A percentile compares a stretch with the other conserved stretches of the same genome.
Evolutionary conservation across 2,329 filamentous ascomycete genomes (phyloP).

Genomic region (Colletotrichum sidae): DNA sequence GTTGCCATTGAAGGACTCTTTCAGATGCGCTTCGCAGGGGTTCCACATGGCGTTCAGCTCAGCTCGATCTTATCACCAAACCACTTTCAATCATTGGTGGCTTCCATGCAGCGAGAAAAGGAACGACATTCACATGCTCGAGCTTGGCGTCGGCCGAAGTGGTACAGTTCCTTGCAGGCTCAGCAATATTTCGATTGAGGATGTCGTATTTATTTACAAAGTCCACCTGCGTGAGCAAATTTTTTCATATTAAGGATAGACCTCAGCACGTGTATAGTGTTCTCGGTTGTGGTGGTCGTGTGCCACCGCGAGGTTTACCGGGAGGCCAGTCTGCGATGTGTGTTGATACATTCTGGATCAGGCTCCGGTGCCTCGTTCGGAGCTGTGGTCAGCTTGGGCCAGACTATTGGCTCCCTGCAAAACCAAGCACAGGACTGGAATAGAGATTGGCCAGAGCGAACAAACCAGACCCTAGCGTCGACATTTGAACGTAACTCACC

Average conservation of each 20-base stretch:
- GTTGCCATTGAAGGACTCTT: slow-evolving; percentile 7
- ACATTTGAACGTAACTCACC: slow-evolving; percentile 30
- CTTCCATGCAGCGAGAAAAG: slow-evolving; percentile 5
- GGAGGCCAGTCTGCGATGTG: too few relatives aligned
- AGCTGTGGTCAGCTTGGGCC: slow-evolving; percentile 12
- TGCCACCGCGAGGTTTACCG: too few relatives aligned
- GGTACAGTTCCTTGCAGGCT: too few relatives aligned
- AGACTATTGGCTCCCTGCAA: slow-evolving; percentile 26
- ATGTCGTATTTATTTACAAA: too few relatives aligned
- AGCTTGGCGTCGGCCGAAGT: slow-evolving; percentile 8
- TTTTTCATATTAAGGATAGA: too few relatives aligned
- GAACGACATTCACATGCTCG: slow-evolving; percentile 25
- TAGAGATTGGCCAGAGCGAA: slow-evolving; percentile 32
- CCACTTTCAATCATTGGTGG: slow-evolving; percentile 7
- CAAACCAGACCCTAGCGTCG: slow-evolving; percentile 23
- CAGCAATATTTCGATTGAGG: too few relatives aligned
- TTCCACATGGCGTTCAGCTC: slow-evolving; percentile 21
- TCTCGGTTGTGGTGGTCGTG: too few relatives aligned
- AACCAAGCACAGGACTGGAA: slow-evolving; percentile 20
- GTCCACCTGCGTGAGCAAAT: too few relatives aligned
- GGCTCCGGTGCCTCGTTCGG: not conserved
- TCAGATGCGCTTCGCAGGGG: slow-evolving; percentile 8
- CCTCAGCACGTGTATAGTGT: too few relatives aligned
- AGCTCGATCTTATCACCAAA: not conserved
- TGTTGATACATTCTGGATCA: not conserved